Evolutionary conservation across 257 asterid species (phyloP), one percentile per base, ranked within the genome.

Genomic region (Primulina huaijiensis): DNA sequence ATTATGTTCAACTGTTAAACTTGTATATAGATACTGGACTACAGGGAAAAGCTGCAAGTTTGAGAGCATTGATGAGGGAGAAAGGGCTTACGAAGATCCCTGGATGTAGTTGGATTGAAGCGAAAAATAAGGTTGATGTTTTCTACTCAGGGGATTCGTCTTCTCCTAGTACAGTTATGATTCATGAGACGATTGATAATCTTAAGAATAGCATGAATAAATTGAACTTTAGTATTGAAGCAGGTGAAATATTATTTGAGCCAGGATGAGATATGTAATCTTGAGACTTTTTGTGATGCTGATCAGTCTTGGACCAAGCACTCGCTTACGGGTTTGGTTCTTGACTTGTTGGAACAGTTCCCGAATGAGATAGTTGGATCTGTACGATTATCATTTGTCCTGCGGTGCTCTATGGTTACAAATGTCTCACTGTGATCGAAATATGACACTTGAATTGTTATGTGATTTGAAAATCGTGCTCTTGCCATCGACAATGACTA

Each of bases 61-160:
- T 93, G 83, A 86, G 99, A 84, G 78, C 62, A 35, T 16, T 70
- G 73, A 83, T 87, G 96, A 90, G 77, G 83, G 80, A 82, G 72
- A 82, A 72, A 74, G 99, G 96, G 33, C 59, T 87, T 63, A 75
- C 40, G 72, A 93, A 93, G 89, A 33, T 62, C 14, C 96, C 96
- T 0, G 99, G 97, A 21, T 89, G 92, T 74, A 92, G 98, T 75
- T 92, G 98, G 98, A 82, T 92, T 38, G 96, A 89, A 83, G 82
- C 82, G 50, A 85, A 76, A 70, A 75, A 82, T 78, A 76, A 82
- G 72, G 82, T 83, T 35, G 86, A 83, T 30, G 86, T 83, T 65
- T 92, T 92, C 76, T 89, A 72, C 83, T 89, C 98, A 0, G 89
- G 96, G 31, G 96, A 88, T 76, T 76, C 96, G 6, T 83, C 88